Evolutionary conservation across 179 eudicot species (phyloP).

Genomic region (Beta macrorhiza): DNA sequence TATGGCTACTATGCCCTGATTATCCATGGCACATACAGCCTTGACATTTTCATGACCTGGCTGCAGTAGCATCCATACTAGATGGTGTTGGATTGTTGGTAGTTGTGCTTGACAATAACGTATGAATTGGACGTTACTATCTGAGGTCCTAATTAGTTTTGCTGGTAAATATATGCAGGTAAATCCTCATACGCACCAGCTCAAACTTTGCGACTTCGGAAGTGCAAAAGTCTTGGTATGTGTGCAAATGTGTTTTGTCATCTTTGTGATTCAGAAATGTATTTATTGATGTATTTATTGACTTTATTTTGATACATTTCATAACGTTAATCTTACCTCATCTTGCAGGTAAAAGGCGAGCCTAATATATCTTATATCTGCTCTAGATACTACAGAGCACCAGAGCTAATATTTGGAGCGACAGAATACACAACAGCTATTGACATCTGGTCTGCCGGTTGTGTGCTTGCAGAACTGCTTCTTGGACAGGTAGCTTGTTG

Average conservation of each 20-base stretch:
- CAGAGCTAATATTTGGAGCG: slow-evolving; percentile 71
- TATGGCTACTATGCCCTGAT: background rate
- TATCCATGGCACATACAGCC: background rate
- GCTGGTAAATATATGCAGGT: slow-evolving; percentile 46
- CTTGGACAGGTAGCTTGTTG: slow-evolving; percentile 46
- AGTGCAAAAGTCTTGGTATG: slow-evolving; percentile 98
- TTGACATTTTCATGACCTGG: background rate
- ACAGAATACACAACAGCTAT: slow-evolving; percentile 67
- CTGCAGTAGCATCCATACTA: background rate
- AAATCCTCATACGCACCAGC: slow-evolving; percentile 94
- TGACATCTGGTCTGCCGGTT: slow-evolving; percentile 71
- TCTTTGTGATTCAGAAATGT: background rate
- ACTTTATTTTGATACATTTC: slow-evolving; percentile 2
- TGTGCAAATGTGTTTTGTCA: background rate
- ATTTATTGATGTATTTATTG: background rate
- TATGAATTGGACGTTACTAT: background rate
- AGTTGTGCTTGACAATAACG: background rate
- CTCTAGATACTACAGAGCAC: slow-evolving; percentile 73
- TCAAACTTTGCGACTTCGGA: slow-evolving; percentile 89
- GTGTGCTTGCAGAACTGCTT: slow-evolving; percentile 68
- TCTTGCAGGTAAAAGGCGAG: slow-evolving; percentile 58
- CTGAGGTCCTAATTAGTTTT: slow-evolving; percentile 3
- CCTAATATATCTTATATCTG: slow-evolving; percentile 71
- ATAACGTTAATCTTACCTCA: background rate
- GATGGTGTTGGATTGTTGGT: background rate